Evolutionary conservation across 2,329 filamentous ascomycete species (phyloP).

Genomic region (Botryotinia globosa): DNA sequence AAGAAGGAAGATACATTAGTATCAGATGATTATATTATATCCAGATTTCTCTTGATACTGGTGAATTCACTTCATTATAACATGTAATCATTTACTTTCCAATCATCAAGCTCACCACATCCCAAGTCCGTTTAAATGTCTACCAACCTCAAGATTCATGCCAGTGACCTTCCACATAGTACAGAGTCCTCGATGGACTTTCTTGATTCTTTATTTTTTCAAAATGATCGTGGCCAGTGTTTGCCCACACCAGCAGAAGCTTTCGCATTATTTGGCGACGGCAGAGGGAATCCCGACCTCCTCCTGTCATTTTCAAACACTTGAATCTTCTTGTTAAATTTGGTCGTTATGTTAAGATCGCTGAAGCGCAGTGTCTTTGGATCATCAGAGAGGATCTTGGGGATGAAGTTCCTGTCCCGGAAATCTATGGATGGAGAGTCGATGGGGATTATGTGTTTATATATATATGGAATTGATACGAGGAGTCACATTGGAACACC

Average conservation of each 20-base stretch:
- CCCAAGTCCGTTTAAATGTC: not conserved
- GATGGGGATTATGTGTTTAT: not conserved
- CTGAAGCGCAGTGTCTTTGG: constrained; percentile 39
- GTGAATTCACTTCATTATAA: no score
- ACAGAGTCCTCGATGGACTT: not conserved
- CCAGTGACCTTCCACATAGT: not conserved
- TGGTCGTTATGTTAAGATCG: constrained; percentile 31
- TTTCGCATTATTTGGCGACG: not conserved
- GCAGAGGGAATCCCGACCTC: not conserved
- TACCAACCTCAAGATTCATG: not conserved
- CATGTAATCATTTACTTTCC: no score
- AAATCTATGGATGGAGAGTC: constrained; percentile 39
- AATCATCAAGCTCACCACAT: no score
- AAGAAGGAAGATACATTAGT: not conserved
- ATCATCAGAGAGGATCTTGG: constrained; percentile 29
- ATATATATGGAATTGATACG: not conserved
- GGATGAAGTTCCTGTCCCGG: constrained; percentile 38
- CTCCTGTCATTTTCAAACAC: constrained; percentile 31
- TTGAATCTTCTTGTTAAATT: constrained; percentile 40
- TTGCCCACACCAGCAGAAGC: not conserved
- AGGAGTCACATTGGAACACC: not conserved
- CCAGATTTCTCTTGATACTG: no score
- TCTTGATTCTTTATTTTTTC: not conserved
- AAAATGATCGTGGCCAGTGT: not conserved
- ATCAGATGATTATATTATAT: no score